A percentile compares a stretch with the other conserved stretches of the same genome.
phyloP scores from a whole-genome alignment of 495 filamentous ascomycete species.

The Aspergillus indologenus region DNA sequence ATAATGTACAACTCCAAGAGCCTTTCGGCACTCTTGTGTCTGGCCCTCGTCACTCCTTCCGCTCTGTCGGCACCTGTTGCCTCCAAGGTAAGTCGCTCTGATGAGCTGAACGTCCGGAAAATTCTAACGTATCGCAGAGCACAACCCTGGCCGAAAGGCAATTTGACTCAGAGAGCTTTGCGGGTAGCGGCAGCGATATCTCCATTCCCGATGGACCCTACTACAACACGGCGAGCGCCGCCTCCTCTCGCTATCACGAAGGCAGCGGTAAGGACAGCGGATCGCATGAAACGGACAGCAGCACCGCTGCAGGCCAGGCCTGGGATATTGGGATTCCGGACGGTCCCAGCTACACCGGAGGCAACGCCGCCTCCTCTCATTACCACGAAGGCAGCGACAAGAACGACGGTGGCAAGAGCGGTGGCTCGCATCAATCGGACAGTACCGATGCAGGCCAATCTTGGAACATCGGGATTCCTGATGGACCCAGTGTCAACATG shows the following conservation, averaged over 20 bases:
- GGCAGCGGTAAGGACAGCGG: conserved; percentile 7
- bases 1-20: conserved; percentile 36
- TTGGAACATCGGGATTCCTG: conserved; percentile 31
- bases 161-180: not conserved
- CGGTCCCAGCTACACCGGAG: conserved; percentile 25
- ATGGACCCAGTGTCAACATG: conserved; percentile 25
- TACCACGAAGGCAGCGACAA: conserved; percentile 14
- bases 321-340: conserved; percentile 31
- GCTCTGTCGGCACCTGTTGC: conserved; percentile 32
- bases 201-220: conserved; percentile 2
- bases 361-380: conserved; percentile 20
- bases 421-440: conserved; percentile 11
- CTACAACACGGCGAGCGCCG: conserved; percentile 20
- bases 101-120: not conserved
- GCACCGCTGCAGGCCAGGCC: conserved; percentile 22
- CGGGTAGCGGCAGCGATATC: not conserved
- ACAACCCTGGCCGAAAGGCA: conserved; percentile 14
- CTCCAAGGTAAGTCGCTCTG: conserved; percentile 12
- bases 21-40: conserved; percentile 35
- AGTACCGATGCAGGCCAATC: conserved; percentile 22
- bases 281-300: conserved; percentile 14
- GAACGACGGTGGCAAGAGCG: not conserved
- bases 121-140: conserved; percentile 2
- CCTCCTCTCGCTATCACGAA: conserved; percentile 18
- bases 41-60: conserved; percentile 35